Evolutionary conservation across 2,329 filamentous ascomycete genomes (phyloP), one percentile per base, ranked within the genome.

Genomic region (Fusarium stilboides): DNA sequence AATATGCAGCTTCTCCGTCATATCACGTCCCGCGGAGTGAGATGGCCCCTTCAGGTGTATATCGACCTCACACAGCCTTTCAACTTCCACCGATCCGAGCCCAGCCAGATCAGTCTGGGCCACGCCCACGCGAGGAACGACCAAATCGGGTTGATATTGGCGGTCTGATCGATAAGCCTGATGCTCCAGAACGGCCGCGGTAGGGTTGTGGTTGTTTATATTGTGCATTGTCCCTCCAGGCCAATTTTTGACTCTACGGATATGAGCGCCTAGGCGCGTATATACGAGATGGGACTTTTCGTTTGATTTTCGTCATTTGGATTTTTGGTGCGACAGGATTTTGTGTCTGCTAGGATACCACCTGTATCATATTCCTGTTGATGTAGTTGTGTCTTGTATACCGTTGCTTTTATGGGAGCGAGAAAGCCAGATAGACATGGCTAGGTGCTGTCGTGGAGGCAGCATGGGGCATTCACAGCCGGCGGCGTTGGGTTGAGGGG

Each of bases 161-260:
- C 13, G 88, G 88, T 3, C 81, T 88, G 73, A 87, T 92, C 73
- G 89, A 88, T 69, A 87, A 83, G 77, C 84, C 86, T 24, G 85
- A 85, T 70, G 81, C 68, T 37, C 76, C 69, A 47, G 76, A 68
- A 65, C 72, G 70, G 49, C 63, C 71, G 28, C 70, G 74, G 65
- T 79, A 74, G 59, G 52, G 54, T 37, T 54, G 37, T 28, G 57
- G 46, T 57, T 60, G 34, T 55, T 64, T 42, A 31, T 50, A 45
- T 34, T 58, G 57, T 24, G 40, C 52, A 51, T 57, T 67, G 43
- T 55, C 46, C 31, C 52, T 57, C 45, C 36, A 61, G 33, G 20
- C 34, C 22, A 20, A 49, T 43, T 20, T 6, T 24, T 22, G 39
- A 28, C 17, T 60, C 20, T 24, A 34, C 31, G 33, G 31, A 49